phyloP scores from a whole-genome alignment of 2,329 filamentous ascomycete species.

The Colletotrichum filicis region DNA sequence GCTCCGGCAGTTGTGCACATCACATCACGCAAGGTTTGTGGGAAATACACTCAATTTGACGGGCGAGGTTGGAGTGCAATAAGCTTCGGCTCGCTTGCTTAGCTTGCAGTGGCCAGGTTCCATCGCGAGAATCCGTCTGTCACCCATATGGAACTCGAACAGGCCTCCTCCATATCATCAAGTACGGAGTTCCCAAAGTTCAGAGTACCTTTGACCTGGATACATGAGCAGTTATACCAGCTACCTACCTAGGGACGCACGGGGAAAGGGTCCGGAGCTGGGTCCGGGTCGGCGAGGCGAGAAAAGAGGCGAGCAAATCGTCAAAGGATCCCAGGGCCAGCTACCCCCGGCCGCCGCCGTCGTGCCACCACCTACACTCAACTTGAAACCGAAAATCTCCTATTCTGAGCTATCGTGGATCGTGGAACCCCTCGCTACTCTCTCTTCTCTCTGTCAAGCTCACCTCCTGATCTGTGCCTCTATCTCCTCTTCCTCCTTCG shows the following conservation, averaged over 20 bases:
- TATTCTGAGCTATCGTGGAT: slow-evolving; percentile 14
- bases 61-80: background rate
- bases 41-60: background rate
- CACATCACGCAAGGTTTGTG: background rate
- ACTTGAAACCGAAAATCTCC: slow-evolving; percentile 26
- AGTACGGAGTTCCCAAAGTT: background rate
- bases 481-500: background rate
- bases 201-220: background rate
- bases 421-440: background rate
- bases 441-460: background rate
- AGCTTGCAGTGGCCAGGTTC: background rate
- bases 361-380: background rate
- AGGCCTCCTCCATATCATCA: background rate
- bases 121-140: background rate
- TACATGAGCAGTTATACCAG: background rate
- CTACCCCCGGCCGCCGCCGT: background rate
- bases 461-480: background rate
- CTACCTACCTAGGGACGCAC: background rate
- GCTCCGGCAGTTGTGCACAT: background rate
- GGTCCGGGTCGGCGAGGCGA: background rate
- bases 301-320: background rate
- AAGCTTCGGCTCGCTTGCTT: background rate
- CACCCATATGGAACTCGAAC: background rate
- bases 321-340: background rate
- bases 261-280: background rate